Conservation (phyloP, 164 flowering plant species). For the Vitis cinerea region DNA sequence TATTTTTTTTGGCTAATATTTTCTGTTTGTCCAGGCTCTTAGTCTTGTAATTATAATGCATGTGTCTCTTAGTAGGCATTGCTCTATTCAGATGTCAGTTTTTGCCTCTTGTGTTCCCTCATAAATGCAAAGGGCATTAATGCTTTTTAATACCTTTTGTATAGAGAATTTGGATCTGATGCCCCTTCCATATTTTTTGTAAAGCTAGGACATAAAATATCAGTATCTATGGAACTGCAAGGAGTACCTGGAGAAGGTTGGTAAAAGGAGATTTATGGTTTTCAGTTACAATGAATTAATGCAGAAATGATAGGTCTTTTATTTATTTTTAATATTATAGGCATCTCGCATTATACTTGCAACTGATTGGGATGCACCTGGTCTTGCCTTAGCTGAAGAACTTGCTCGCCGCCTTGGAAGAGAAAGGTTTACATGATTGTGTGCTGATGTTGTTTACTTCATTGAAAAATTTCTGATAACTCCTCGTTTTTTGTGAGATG, state of each 20-base stretch:
- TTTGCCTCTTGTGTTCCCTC: too few species aligned
- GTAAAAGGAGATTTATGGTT: conserved; percentile 4
- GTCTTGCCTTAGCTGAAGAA: conserved; percentile 94
- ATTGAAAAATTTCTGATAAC: background rate
- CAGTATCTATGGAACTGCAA: conserved; percentile 93
- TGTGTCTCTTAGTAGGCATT: too few species aligned
- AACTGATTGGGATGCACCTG: conserved; percentile 85
- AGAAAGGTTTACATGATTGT: conserved; percentile 56
- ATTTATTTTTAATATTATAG: conserved; percentile 26
- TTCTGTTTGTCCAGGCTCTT: too few species aligned
- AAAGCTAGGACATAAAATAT: conserved; percentile 81
- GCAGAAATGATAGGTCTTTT: background rate
- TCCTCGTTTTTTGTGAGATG: conserved; percentile 12
- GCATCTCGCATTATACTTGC: conserved; percentile 89
- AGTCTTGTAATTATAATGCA: too few species aligned
- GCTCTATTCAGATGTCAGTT: too few species aligned
- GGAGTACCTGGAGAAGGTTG: conserved; percentile 71
- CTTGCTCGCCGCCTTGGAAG: conserved; percentile 95
- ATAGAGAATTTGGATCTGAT: conserved; percentile 11
- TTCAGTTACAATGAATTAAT: background rate
- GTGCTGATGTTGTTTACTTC: background rate
- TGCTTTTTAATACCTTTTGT: background rate
- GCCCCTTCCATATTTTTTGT: conserved; percentile 29
- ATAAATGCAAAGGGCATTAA: too few species aligned
- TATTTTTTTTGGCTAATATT: too few species aligned